Conservation (phyloP, 1,139 yeast genomes). For the Kurtzmaniella quercitrusa region DNA sequence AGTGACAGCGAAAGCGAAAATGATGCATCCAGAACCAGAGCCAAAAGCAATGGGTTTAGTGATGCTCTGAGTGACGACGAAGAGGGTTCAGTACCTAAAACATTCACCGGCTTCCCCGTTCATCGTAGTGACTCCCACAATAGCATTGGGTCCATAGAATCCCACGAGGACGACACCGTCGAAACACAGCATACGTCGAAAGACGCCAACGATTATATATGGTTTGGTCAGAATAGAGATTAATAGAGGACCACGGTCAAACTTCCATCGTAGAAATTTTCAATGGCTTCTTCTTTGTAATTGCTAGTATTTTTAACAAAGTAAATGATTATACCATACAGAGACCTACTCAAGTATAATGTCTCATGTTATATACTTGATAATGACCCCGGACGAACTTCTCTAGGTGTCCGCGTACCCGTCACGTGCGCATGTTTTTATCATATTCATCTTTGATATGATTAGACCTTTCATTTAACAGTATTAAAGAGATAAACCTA, state of each 20-base stretch:
- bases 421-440: too few species aligned
- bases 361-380: too few species aligned
- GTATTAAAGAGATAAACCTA: too few species aligned
- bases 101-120: neutral
- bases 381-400: too few species aligned
- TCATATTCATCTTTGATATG: too few species aligned
- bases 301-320: too few species aligned
- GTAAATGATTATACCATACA: too few species aligned
- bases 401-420: too few species aligned
- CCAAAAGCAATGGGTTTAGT: constrained; percentile 15
- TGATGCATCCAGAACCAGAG: constrained; percentile 3
- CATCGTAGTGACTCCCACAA: neutral
- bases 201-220: constrained; percentile 19
- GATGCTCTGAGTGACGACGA: constrained; percentile 2
- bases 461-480: too few species aligned
- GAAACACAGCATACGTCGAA: neutral
- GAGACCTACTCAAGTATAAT: too few species aligned
- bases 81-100: constrained; percentile 8
- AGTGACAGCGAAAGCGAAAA: constrained; percentile 5
- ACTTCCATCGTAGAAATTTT: too few species aligned
- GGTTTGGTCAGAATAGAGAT: constrained; percentile 36
- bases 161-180: constrained; percentile 1
- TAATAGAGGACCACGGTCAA: constrained; percentile 4
- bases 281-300: too few species aligned
- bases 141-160: neutral